Evolutionary conservation across 805 yeast species (phyloP), one percentile per base, ranked within the genome.

Genomic region (Phaffomyces antillensis): DNA sequence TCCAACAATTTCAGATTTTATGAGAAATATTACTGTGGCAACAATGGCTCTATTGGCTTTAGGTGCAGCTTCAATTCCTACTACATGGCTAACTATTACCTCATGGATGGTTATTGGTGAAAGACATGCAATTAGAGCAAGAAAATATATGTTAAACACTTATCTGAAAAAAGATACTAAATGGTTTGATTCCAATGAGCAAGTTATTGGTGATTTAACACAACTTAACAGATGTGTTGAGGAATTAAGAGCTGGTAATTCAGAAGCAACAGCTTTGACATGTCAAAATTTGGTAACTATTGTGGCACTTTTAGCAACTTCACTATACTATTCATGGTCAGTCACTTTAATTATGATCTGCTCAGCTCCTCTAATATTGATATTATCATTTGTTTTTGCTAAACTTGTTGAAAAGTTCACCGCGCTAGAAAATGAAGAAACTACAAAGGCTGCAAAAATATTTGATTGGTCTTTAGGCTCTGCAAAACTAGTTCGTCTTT

Each of bases 291-390:
- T 70, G 2, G 75, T 79, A 0, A 72, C 88, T 0, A 65, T 79
- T 0, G 43, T 76, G 5, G 77, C 83, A 0, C 63, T 83, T 11
- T 58, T 83, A 2, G 71, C 77, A 1, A 77, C 85, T 0, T 80
- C 96, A 2, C 75, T 93, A 59, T 73, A 75, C 48, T 81, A 79
- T 48, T 86, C 95, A 3, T 91, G 97, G 97, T 73, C 86, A 4
- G 70, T 93, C 11, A 86, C 97, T 0, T 63, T 93, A 24, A 75
- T 93, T 2, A 77, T 84, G n/a, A 56, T 91, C 47, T 81, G 87
- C 1, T 72, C 84, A 4, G 53, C 87, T 5, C 99, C 99, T 0
- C 31, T 89, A 0, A 75, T 91, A 46, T 70, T 70, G 0, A 9
- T 71, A 0, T 50, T 74, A 3, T 78, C 83, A 1, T 62, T 67